Evolutionary conservation across 2,329 filamentous ascomycete species (phyloP), one percentile per base, ranked within the genome.

Genomic region (Calonectria leucothoes): DNA sequence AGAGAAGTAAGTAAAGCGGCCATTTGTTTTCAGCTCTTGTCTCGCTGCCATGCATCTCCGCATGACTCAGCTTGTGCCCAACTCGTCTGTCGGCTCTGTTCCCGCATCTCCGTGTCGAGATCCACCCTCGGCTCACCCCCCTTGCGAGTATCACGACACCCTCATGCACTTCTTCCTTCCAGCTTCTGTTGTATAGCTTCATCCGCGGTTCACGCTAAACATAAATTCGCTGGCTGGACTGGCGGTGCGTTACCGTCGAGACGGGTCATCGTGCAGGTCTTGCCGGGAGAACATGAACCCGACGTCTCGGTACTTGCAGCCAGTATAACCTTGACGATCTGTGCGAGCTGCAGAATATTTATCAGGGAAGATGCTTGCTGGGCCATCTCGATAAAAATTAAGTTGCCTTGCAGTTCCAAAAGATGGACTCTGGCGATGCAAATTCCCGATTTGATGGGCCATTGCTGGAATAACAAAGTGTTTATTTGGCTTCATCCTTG

Each of bases 51-150:
- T 39, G 55, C 55, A 39, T 23, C 59, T n/a, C 39, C 35, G 59
- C 59, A 37, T 64, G 59, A 64, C 27, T 64, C 39, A 64, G 59
- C 59, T 31, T 39, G 14, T 33, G 59, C 39, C 12, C 25, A 17
- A 15, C 59, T 64, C 39, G 59, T 64, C n/a, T 64, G 37, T 76
- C 78, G 78, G 78, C 72, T 67, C 59, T 51, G 59, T 70, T 78
- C 78, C 78, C 78, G 78, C 69, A 63, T 74, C 74, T 75, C 78
- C 78, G 78, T 33, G 27, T 39, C 37, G 31, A 25, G 59, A 51
- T 61, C 69, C 63, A 66, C 51, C 31, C 35, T 72, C 42, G 17
- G 29, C 31, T 27, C 52, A 51, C 64, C 17, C 65, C 51, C 42
- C 51, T 45, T 23, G 31, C 27, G 23, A 61, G 33, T 37, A 35